Conservation (phyloP, 106 monocot species). For the Dioscorea dumetorum region DNA sequence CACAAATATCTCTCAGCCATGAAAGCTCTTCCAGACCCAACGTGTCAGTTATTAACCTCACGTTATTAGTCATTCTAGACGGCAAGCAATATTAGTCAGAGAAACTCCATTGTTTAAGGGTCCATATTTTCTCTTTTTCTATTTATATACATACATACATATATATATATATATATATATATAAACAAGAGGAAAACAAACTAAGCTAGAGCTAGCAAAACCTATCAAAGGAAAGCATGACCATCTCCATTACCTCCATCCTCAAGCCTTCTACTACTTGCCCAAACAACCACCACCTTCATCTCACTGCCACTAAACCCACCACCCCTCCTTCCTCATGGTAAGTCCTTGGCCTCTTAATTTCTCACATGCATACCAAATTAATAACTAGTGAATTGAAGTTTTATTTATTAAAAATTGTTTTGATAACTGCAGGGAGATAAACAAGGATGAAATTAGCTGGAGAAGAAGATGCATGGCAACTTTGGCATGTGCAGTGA, state of each 20-base stretch:
- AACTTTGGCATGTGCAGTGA: background rate
- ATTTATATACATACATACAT: too few species aligned
- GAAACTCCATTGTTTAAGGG: background rate
- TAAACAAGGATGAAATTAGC: background rate
- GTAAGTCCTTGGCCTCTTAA: too few species aligned
- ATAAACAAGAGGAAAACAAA: too few species aligned
- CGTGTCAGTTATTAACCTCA: background rate
- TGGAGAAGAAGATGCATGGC: conserved; percentile 1
- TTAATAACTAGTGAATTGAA: too few species aligned
- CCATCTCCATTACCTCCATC: conserved; percentile 18
- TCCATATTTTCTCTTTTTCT: background rate
- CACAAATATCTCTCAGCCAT: too few species aligned
- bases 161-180: too few species aligned
- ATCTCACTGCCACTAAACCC: too few species aligned
- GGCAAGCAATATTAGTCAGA: background rate
- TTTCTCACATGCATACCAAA: too few species aligned
- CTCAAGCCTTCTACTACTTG: conserved; percentile 13
- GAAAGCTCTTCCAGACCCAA: background rate
- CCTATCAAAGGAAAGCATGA: conserved; percentile 7
- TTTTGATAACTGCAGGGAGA: too few species aligned
- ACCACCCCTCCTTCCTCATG: too few species aligned
- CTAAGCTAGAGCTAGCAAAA: background rate
- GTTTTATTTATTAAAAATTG: too few species aligned
- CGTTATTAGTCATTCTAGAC: background rate
- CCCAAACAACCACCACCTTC: background rate